Conservation (phyloP, 306 rosid genomes). For the Albizia julibrissin region DNA sequence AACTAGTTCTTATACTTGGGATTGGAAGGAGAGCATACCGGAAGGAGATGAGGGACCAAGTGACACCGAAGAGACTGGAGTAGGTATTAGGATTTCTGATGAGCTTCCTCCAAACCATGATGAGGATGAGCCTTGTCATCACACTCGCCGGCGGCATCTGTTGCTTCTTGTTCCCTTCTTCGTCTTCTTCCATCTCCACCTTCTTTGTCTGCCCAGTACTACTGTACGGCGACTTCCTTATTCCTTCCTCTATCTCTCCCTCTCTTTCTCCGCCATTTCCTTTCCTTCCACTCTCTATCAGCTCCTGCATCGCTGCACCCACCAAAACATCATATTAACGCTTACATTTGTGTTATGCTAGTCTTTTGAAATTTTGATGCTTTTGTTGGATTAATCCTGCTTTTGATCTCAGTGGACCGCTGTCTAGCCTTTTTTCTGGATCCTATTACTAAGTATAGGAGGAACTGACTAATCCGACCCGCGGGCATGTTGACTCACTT, state of each 20-base stretch:
- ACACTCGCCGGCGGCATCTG: conserved; percentile 65
- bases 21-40: not conserved
- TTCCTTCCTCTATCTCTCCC: conserved; percentile 46
- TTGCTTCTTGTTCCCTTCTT: conserved; percentile 40
- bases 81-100: conserved; percentile 74
- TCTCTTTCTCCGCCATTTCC: conserved; percentile 29
- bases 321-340: not conserved
- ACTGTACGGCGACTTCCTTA: conserved; percentile 45
- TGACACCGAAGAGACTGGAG: conserved; percentile 61
- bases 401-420: no score
- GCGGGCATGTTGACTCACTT: no score
- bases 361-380: no score
- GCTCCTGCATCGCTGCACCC: conserved; percentile 36
- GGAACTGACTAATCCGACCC: no score
- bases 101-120: conserved; percentile 81
- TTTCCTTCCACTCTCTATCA: conserved; percentile 41
- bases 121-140: conserved; percentile 73
- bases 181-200: conserved; percentile 43
- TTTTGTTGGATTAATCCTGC: no score
- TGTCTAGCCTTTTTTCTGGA: no score
- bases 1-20: no score
- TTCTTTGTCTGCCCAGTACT: conserved; percentile 32
- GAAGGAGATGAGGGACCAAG: conserved; percentile 74
- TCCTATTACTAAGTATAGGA: no score
- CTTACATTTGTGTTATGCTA: no score